A percentile compares a stretch with the other conserved stretches of the same genome.
Conservation (phyloP, 2,329 filamentous ascomycete genomes). For the Monosporascus ibericus region DNA sequence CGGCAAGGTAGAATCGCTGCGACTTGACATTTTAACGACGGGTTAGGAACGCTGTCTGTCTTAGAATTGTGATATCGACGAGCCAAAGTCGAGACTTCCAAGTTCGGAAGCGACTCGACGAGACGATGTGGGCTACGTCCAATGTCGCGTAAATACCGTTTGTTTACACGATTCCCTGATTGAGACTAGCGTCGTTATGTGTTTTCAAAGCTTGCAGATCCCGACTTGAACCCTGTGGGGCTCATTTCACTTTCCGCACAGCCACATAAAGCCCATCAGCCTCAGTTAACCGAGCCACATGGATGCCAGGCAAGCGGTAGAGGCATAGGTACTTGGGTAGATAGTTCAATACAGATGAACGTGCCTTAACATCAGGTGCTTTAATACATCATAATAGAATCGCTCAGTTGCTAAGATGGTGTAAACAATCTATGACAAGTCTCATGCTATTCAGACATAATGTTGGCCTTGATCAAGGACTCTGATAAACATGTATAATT, state of each 20-base stretch:
- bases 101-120: background rate
- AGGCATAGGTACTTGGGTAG: too few species aligned
- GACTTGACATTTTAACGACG: constrained; percentile 29
- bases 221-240: background rate
- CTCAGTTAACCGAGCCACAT: background rate
- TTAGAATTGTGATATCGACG: background rate
- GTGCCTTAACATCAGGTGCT: too few species aligned
- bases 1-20: constrained; percentile 44
- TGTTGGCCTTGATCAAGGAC: too few species aligned
- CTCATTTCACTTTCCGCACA: background rate
- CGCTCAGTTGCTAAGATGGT: too few species aligned
- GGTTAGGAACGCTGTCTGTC: background rate
- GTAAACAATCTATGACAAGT: too few species aligned
- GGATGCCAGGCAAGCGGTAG: background rate
- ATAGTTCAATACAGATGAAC: too few species aligned
- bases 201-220: background rate
- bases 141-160: background rate
- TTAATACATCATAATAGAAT: too few species aligned
- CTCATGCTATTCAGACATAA: too few species aligned
- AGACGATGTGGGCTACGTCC: background rate
- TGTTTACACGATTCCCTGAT: constrained; percentile 1
- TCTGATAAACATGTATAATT: too few species aligned
- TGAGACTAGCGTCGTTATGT: background rate
- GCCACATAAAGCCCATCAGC: background rate
- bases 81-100: background rate